Evolutionary conservation across 2,329 filamentous ascomycete genomes (phyloP), one percentile per base, ranked within the genome.

Genomic region (Eutypa lata): DNA sequence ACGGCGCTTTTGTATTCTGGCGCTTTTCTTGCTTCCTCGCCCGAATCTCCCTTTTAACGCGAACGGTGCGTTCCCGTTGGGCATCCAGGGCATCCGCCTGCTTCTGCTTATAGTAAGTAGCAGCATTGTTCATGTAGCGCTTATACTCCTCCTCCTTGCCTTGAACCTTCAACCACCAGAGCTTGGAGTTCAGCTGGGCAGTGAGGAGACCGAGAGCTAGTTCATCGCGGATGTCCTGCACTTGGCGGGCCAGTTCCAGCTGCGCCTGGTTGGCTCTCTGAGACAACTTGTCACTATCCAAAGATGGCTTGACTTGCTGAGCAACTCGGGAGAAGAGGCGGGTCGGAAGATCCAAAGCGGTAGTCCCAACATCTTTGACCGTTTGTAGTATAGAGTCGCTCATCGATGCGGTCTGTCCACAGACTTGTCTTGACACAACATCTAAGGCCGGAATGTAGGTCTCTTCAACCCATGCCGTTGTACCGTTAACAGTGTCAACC

Each of bases 121-220:
- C 71, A 10, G 81, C 82, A 57, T 80, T 80, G 49, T 64, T 67
- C 51, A 73, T 60, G 55, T 83, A 83, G 2, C 68, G 69, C 3
- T 70, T 63, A 49, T 76, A 70, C 58, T 81, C 77, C 16, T 76
- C 71, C 2, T 61, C 65, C 59, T 76, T 78, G 19, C 79, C 79
- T 48, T 75, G 78, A 31, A 82, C 48, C 63, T 75, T 78, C 48
- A 86, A 68, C 80, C 81, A 85, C 69, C 77, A 74, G 31, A 84
- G 71, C 64, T 77, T 82, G 14, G 82, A 82, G 43, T 71, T 71
- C 24, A 86, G 71, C 61, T 83, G 82, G 14, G 82, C 79, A 38
- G 73, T 74, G 26, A 84, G 67, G 10, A 85, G 57, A 1, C 70
- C 67, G 5, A 82, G 64, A 24, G 76, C 67, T 2, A 78, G 58